Evolutionary conservation across 2,329 filamentous ascomycete species (phyloP), one percentile per base, ranked within the genome.

Genomic region (Elsinoe batatas): DNA sequence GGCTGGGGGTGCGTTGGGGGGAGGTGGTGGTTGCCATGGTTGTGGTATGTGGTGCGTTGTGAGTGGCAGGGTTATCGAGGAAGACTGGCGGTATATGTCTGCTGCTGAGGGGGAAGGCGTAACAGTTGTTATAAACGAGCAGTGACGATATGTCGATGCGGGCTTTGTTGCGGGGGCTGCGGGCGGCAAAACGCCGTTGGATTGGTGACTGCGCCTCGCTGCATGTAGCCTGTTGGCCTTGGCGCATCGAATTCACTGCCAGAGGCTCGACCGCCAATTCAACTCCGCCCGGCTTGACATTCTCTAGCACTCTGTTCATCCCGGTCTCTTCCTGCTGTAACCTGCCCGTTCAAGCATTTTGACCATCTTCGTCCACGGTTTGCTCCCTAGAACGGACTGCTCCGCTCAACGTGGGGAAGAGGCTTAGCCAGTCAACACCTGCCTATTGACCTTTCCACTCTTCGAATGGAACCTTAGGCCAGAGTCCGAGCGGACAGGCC

Each of bases 21-120:
- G 53, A 42, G n/a, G 33, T 40, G 4, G 40, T 35, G 49, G 50
- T 32, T 44, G 50, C 46, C 35, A 37, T 53, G 22, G 49, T 12
- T 26, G 10, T 12, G 20, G 40, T 6, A 10, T 22, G 40, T 44
- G 20, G 5, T 22, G 20, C n/a, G n/a, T 10, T 22, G 26, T 22
- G 26, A 26, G 40, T 5, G 40, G 18, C 4, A 8, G 3, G 40
- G 2, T 44, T 11, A 5, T 22, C 22, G 22, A 22, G 18, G 12
- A 10, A 44, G 18, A 44, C 12, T 26, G 18, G 20, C 20, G 18
- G 40, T 44, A 17, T 44, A n/a, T 44, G 40, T 12, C 20, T 44
- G 40, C 40, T 30, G 5, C 12, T 22, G 13, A 38, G 36, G 15
- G 18, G 26, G 7, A 30, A 5, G 40, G 40, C 40, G 40, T 20